A percentile compares a stretch with the other conserved stretches of the same genome.
phyloP scores from a whole-genome alignment of 352 stramenopile genomes.

The Phytophthora lateralis region DNA sequence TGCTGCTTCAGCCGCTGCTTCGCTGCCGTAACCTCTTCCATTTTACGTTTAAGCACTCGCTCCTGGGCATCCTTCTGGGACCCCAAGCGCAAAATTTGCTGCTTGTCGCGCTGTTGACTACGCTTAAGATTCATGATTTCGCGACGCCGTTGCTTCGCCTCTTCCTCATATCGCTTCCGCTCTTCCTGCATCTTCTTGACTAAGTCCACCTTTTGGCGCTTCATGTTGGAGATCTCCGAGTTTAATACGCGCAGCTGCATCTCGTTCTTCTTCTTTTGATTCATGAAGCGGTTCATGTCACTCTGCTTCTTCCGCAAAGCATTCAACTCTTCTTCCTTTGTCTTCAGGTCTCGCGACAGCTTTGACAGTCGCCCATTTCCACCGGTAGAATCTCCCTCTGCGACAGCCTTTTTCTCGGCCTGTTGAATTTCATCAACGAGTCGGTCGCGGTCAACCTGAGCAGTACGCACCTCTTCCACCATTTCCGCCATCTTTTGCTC shows the following conservation, averaged over 20 bases:
- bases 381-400: slow-evolving; percentile 56
- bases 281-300: slow-evolving; percentile 83
- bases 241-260: slow-evolving; percentile 82
- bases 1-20: slow-evolving; percentile 88
- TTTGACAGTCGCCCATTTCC: slow-evolving; percentile 66
- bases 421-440: slow-evolving; percentile 81
- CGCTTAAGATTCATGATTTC: slow-evolving; percentile 86
- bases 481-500: slow-evolving; percentile 87
- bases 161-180: slow-evolving; percentile 83
- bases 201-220: slow-evolving; percentile 89
- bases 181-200: slow-evolving; percentile 89
- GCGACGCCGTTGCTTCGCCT: slow-evolving; percentile 74
- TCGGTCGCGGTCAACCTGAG: slow-evolving; percentile 70
- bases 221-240: slow-evolving; percentile 87
- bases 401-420: slow-evolving; percentile 65
- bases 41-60: slow-evolving; percentile 86
- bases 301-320: slow-evolving; percentile 81
- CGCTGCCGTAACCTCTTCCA: slow-evolving; percentile 82
- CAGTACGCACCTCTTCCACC: slow-evolving; percentile 69
- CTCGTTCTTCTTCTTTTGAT: slow-evolving; percentile 88
- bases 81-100: slow-evolving; percentile 82
- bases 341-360: slow-evolving; percentile 74
- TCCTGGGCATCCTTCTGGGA: slow-evolving; percentile 87
- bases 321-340: slow-evolving; percentile 78
- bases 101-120: slow-evolving; percentile 81